Percentiles rank a stretch among this genome's conserved stretches.
Evolutionary conservation across 257 asterid species (phyloP).

Genomic region (Ocimum tenuiflorum): DNA sequence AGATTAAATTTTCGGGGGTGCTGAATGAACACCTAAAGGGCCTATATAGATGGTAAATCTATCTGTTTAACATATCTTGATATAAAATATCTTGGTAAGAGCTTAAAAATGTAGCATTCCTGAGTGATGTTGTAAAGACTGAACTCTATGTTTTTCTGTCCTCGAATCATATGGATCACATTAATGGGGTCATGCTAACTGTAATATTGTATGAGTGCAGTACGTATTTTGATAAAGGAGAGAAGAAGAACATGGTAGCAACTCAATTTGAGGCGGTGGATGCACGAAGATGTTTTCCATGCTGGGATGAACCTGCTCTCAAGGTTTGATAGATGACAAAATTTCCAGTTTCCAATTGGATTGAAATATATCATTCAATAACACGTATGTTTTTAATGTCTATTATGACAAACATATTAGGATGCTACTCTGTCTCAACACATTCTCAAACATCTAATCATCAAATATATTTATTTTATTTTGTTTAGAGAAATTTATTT

Average conservation of each 20-base stretch:
- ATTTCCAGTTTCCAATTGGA: too few relatives aligned
- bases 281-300: slow-evolving; percentile 41
- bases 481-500: too few relatives aligned
- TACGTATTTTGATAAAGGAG: slow-evolving; percentile 32
- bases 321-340: slow-evolving; percentile 15
- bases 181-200: not conserved
- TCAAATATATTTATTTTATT: too few relatives aligned
- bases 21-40: slow-evolving; percentile 34
- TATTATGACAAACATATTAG: too few relatives aligned
- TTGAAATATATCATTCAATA: too few relatives aligned
- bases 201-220: not conserved
- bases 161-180: not conserved
- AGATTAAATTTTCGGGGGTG: slow-evolving; percentile 28
- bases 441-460: too few relatives aligned
- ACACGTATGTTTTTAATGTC: too few relatives aligned
- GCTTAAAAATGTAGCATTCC: not conserved
- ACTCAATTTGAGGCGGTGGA: slow-evolving; percentile 41
- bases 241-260: slow-evolving; percentile 33
- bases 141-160: not conserved
- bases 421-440: too few relatives aligned
- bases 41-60: slow-evolving; percentile 32
- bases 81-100: not conserved
- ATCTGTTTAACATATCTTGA: not conserved
- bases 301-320: slow-evolving; percentile 47
- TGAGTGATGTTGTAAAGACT: not conserved